These are phyloP conservation scores for Trichoderma erinaceum DNA, from an alignment of 495 filamentous ascomycete species.

Conservation along the genomic window DNA sequence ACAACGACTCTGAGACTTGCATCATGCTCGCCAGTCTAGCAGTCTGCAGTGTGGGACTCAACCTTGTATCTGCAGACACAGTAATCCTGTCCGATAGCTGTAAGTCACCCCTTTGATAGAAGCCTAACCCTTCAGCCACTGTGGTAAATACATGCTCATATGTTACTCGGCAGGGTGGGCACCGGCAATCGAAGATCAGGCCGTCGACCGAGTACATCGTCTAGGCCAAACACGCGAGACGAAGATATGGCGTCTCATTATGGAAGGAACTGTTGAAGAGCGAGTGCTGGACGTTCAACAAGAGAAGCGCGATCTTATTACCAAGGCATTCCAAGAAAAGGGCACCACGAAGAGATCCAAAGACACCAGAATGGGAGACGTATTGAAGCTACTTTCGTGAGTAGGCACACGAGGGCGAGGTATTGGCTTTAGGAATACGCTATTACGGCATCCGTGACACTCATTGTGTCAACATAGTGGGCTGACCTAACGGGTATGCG, in stretches of 20 bases:
- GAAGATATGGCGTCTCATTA: constrained; percentile 74
- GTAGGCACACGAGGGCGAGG: not conserved
- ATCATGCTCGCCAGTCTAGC: constrained; percentile 78
- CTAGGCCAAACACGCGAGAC: constrained; percentile 75
- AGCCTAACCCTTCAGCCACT: not conserved
- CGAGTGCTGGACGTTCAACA: constrained; percentile 74
- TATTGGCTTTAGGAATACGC: no score
- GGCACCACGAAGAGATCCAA: constrained; percentile 36
- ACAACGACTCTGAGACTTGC: constrained; percentile 59
- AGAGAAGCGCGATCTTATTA: constrained; percentile 74
- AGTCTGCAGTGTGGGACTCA: constrained; percentile 83
- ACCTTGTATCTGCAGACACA: constrained; percentile 82
- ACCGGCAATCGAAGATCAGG: constrained; percentile 89
- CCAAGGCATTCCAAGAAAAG: constrained; percentile 66
- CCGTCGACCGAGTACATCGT: constrained; percentile 83
- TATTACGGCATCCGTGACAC: no score
- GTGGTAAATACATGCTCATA: constrained; percentile 17
- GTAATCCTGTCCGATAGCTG: constrained; percentile 77
- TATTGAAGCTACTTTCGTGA: constrained; percentile 34
- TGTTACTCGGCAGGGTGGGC: constrained; percentile 62
- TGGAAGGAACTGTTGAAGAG: constrained; percentile 84
- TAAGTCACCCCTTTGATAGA: constrained; percentile 20
- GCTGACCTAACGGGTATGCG: no score
- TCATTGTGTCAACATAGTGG: no score
- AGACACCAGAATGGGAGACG: constrained; percentile 37